These are phyloP conservation scores for Schwanniomyces pseudopolymorphus DNA, from an alignment of 805 yeast species.

Conservation along the genomic window DNA sequence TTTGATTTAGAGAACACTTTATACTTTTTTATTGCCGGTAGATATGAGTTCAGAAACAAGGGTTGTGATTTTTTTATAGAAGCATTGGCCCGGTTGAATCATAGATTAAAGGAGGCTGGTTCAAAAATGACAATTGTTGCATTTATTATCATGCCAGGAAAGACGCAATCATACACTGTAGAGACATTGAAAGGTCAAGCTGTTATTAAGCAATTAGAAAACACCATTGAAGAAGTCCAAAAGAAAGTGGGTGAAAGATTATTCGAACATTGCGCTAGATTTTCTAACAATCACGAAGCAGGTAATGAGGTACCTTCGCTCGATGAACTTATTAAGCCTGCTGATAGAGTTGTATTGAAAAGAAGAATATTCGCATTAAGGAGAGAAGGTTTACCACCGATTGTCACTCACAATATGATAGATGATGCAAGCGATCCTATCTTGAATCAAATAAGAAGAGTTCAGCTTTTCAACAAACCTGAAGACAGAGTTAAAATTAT, in stretches of 20 bases:
- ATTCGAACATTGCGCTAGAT: slow-evolving; percentile 85
- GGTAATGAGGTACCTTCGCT: slow-evolving; percentile 73
- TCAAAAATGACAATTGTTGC: slow-evolving; percentile 94
- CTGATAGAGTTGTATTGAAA: slow-evolving; percentile 85
- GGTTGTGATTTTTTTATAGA: slow-evolving; percentile 96
- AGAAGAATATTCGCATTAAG: slow-evolving; percentile 92
- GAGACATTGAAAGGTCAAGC: slow-evolving; percentile 97
- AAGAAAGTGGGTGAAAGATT: slow-evolving; percentile 80
- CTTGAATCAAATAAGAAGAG: slow-evolving; percentile 86
- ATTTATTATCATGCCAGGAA: slow-evolving; percentile 97
- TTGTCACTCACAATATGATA: slow-evolving; percentile 94
- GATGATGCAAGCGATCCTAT: slow-evolving; percentile 92
- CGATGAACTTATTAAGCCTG: slow-evolving; percentile 79
- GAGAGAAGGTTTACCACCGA: slow-evolving; percentile 87
- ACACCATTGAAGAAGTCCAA: slow-evolving; percentile 85
- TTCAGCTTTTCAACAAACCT: slow-evolving; percentile 84
- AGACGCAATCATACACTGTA: slow-evolving; percentile 89
- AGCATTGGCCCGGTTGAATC: slow-evolving; percentile 87
- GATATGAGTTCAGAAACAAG: slow-evolving; percentile 94
- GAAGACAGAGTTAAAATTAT: slow-evolving; percentile 91
- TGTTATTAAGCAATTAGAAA: slow-evolving; percentile 86
- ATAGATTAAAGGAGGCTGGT: slow-evolving; percentile 74
- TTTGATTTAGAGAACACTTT: slow-evolving; percentile 92
- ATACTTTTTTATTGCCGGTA: slow-evolving; percentile 94
- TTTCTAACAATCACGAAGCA: slow-evolving; percentile 39